Conservation (phyloP, 2,329 filamentous ascomycete genomes). For the Escovopsis weberi region DNA sequence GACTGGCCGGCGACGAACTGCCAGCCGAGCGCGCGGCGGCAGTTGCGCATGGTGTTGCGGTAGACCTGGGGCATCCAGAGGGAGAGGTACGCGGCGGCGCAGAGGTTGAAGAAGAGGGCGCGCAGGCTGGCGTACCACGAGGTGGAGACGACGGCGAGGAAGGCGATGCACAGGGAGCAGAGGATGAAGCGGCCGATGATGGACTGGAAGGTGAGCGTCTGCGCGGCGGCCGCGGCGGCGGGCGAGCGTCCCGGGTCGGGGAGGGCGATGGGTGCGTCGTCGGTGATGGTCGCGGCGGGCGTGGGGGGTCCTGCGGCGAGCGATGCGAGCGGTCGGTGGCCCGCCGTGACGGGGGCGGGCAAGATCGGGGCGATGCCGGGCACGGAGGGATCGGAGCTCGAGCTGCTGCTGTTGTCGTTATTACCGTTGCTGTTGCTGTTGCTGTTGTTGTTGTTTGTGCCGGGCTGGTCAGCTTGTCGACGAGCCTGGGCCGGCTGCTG, state of each 20-base stretch:
- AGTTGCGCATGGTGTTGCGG: slow-evolving; percentile 82
- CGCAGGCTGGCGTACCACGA: slow-evolving; percentile 45
- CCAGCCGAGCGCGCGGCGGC: slow-evolving; percentile 81
- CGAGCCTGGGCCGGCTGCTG: slow-evolving; percentile 40
- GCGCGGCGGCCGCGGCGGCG: slow-evolving; percentile 11
- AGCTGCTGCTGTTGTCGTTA: too few species aligned
- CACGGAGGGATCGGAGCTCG: slow-evolving; percentile 11
- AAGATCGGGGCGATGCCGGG: slow-evolving; percentile 18
- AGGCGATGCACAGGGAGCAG: slow-evolving; percentile 37
- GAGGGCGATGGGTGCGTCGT: too few species aligned
- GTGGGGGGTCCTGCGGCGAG: slow-evolving; percentile 3
- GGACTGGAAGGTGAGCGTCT: slow-evolving; percentile 32
- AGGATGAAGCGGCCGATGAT: slow-evolving; percentile 45
- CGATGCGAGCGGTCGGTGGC: slow-evolving; percentile 8
- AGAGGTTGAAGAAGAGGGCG: slow-evolving; percentile 42
- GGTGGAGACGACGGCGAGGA: slow-evolving; percentile 43
- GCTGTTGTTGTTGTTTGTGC: slow-evolving; percentile 10
- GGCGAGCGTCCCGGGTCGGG: slow-evolving; percentile 4
- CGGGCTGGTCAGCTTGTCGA: slow-evolving; percentile 19
- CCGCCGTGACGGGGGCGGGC: slow-evolving; percentile 26
- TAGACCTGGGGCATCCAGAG: slow-evolving; percentile 88
- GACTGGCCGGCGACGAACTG: slow-evolving; percentile 80
- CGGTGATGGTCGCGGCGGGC: too few species aligned
- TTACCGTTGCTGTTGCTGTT: background rate
- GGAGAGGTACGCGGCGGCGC: slow-evolving; percentile 67